Conservation (phyloP, 495 filamentous ascomycete species). For the Xylaria flabelliformis region DNA sequence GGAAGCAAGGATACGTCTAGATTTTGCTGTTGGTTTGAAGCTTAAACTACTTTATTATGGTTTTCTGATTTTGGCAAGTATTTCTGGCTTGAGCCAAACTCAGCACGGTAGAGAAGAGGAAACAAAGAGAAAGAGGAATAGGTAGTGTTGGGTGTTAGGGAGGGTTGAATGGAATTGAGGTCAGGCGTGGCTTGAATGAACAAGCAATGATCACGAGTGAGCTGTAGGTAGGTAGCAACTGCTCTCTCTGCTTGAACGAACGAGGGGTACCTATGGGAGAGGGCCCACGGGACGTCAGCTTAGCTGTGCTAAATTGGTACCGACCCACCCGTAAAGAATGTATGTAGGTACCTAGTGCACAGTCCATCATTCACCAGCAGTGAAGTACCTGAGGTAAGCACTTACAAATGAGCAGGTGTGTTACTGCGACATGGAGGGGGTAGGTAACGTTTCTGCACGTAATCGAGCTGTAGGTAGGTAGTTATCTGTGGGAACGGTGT, state of each 20-base stretch:
- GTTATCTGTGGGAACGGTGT: too few relatives aligned
- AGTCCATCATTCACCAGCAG: not conserved
- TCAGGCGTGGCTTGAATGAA: constrained; percentile 6
- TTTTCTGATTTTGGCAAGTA: not conserved
- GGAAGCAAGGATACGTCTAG: not conserved
- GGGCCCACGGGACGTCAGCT: not conserved
- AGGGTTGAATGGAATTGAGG: not conserved
- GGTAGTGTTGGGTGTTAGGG: too few relatives aligned
- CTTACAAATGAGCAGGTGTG: not conserved
- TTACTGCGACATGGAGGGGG: not conserved
- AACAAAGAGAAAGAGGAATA: not conserved
- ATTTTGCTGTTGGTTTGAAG: not conserved
- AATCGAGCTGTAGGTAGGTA: not conserved
- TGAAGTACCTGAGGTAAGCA: not conserved
- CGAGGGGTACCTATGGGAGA: not conserved
- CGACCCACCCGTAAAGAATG: not conserved
- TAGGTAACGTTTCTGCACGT: not conserved
- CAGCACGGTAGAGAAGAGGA: not conserved
- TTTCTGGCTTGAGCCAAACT: not conserved
- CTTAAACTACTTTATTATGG: not conserved
- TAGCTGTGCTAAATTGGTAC: not conserved
- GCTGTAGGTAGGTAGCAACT: too few relatives aligned
- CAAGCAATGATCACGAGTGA: not conserved
- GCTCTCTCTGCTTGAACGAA: not conserved
- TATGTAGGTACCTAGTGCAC: not conserved